Base-by-base conservation (phyloP, 768 basidiomycete species). In the Kwoniella dejecticola region DNA sequence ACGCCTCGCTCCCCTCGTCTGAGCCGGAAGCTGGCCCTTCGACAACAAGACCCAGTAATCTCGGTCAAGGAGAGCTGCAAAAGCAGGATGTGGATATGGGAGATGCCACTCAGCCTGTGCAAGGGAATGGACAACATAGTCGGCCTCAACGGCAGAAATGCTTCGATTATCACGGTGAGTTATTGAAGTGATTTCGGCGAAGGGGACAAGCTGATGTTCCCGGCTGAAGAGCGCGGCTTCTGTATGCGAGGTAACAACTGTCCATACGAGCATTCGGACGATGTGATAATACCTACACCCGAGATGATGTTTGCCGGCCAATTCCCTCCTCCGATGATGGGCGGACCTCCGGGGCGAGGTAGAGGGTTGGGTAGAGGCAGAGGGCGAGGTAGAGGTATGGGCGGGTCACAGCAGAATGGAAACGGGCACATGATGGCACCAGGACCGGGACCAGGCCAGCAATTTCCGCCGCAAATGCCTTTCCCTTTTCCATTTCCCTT, bases 201-300 rank as follows among this genome's bases (percentile, higher is more conserved):
- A 36, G 7, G 33, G 7, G 7, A 60, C 57, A 60, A 63, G 64
- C 53, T 57, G n/a, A 61, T 36, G 27, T 19, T 36, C 57, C 45
- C 41, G 62, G 8, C 50, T n/a, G 7, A 67, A 97, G 94, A 94
- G 74, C 87, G 87, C 60, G 94, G 94, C 1, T 96, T 87, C 80
- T 98, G 94, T 70, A 85, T 89, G 40, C 86, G 92, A 30, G 94
- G 94, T 47, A 87, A 85, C 19, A 84, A 84, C 62, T 98, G 94
- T 83, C 92, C 91, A 75, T 97, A 86, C 79, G 91, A 89, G 62
- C 94, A 98, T 70, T 91, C 90, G 36, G 90, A 91, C 1, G 90
- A 94, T 74, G 89, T 90, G 4, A 77, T 80, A 46, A 70, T 74
- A 27, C 68, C 71, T 7, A 88, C 89, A 74, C 78, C 85, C 4